Evolutionary conservation across 2,329 filamentous ascomycete genomes (phyloP).

Genomic region (Fusarium abutilonis): DNA sequence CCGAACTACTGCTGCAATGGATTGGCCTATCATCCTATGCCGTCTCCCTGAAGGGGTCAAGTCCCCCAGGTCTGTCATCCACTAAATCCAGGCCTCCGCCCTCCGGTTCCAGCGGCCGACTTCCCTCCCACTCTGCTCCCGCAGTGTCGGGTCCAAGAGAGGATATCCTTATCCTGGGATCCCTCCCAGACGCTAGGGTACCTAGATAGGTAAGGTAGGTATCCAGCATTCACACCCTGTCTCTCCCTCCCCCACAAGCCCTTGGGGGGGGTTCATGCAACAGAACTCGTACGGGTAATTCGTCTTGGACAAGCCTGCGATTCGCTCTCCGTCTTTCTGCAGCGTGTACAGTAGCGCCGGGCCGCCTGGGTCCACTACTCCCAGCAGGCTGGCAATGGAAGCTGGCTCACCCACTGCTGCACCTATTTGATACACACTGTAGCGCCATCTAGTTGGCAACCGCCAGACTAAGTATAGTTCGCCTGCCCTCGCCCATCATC

Average conservation of each 20-base stretch:
- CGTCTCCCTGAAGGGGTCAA: slow-evolving; percentile 30
- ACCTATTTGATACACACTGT: slow-evolving; percentile 26
- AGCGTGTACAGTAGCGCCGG: slow-evolving; percentile 38
- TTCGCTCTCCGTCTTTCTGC: slow-evolving; percentile 39
- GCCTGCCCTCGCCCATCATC: slow-evolving; percentile 37
- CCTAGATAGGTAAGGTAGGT: too few relatives aligned
- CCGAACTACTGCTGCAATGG: slow-evolving; percentile 29
- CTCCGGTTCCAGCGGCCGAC: slow-evolving; percentile 30
- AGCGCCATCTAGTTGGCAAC: slow-evolving; percentile 41
- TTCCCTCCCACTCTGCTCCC: slow-evolving; percentile 14
- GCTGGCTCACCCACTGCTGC: slow-evolving; percentile 21
- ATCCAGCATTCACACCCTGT: slow-evolving; percentile 5
- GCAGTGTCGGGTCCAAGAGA: slow-evolving; percentile 17
- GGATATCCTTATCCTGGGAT: not conserved
- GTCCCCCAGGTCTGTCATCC: slow-evolving; percentile 13
- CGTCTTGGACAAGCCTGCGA: slow-evolving; percentile 21
- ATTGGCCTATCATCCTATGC: not conserved
- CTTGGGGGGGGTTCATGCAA: slow-evolving; percentile 25
- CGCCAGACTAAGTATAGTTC: slow-evolving; percentile 40
- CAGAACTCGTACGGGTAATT: slow-evolving; percentile 40
- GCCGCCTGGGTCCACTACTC: slow-evolving; percentile 44
- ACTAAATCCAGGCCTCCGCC: slow-evolving; percentile 3
- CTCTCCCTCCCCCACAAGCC: slow-evolving; percentile 25
- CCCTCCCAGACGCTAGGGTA: not conserved
- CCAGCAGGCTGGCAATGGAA: slow-evolving; percentile 31